phyloP scores from a whole-genome alignment of 139 green algal species.

The Volvox reticuliferus region DNA sequence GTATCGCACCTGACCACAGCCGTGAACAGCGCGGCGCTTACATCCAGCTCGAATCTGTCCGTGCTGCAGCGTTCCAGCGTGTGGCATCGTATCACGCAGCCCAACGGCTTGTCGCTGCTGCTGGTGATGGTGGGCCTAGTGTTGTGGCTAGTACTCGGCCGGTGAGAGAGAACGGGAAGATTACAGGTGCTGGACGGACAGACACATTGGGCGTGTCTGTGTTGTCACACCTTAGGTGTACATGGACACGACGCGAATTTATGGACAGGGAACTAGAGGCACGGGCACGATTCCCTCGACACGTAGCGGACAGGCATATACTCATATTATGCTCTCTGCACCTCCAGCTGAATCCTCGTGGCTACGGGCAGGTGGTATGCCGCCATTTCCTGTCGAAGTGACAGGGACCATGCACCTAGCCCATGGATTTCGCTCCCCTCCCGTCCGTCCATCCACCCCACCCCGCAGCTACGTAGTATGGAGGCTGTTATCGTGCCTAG shows the following conservation, averaged over 20 bases:
- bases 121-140: conserved; percentile 49
- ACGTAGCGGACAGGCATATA: too few relatives aligned
- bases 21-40: conserved; percentile 9
- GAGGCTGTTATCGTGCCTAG: conserved; percentile 42
- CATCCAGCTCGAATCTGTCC: background rate
- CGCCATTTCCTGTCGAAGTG: too few relatives aligned
- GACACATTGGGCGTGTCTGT: too few relatives aligned
- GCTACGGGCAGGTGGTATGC: too few relatives aligned
- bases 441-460: background rate
- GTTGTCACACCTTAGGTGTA: too few relatives aligned
- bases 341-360: too few relatives aligned
- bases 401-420: too few relatives aligned
- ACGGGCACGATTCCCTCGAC: too few relatives aligned
- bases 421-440: background rate
- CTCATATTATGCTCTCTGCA: too few relatives aligned
- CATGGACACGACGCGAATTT: too few relatives aligned
- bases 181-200: too few relatives aligned
- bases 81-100: conserved; percentile 58
- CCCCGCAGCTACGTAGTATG: conserved; percentile 22
- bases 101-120: conserved; percentile 68
- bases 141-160: conserved; percentile 59
- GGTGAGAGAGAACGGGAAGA: conserved; percentile 13
- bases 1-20: background rate
- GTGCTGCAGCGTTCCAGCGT: background rate
- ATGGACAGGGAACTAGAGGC: too few relatives aligned